A percentile compares a stretch with the other conserved stretches of the same genome.
phyloP scores from a whole-genome alignment of 2,329 filamentous ascomycete genomes.

The Fusarium brevicatenulatum region DNA sequence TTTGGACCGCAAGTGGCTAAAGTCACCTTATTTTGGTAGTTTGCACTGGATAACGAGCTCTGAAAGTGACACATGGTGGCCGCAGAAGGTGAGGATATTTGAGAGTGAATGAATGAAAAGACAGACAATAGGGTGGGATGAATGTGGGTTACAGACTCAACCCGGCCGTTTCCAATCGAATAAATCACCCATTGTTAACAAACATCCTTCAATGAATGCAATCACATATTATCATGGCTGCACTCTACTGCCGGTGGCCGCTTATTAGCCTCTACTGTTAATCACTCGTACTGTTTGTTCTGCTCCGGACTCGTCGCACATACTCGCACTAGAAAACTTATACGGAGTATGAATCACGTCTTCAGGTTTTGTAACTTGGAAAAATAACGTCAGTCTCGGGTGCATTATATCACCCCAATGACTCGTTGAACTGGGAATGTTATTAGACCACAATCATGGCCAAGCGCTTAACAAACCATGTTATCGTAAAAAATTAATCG shows the following conservation, averaged over 20 bases:
- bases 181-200: constrained; percentile 6
- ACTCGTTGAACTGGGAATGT: constrained; percentile 8
- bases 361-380: not conserved
- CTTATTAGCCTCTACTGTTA: not conserved
- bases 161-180: constrained; percentile 14
- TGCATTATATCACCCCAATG: constrained; percentile 6
- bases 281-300: not conserved
- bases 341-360: not conserved
- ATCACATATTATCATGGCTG: constrained; percentile 14
- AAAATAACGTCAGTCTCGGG: not conserved
- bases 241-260: not conserved
- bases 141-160: constrained; percentile 13
- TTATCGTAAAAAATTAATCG: not conserved
- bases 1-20: not conserved
- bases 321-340: not conserved
- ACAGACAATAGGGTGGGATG: not conserved
- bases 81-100: not conserved
- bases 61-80: constrained; percentile 28
- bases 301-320: not conserved
- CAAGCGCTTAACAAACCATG: constrained; percentile 24
- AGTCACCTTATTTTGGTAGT: not conserved
- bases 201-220: constrained; percentile 10
- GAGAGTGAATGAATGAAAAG: not conserved
- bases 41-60: constrained; percentile 24
- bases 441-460: constrained; percentile 20